phyloP scores from a whole-genome alignment of 192 early-diverging fungal species.

The Entomortierella chlamydospora region DNA sequence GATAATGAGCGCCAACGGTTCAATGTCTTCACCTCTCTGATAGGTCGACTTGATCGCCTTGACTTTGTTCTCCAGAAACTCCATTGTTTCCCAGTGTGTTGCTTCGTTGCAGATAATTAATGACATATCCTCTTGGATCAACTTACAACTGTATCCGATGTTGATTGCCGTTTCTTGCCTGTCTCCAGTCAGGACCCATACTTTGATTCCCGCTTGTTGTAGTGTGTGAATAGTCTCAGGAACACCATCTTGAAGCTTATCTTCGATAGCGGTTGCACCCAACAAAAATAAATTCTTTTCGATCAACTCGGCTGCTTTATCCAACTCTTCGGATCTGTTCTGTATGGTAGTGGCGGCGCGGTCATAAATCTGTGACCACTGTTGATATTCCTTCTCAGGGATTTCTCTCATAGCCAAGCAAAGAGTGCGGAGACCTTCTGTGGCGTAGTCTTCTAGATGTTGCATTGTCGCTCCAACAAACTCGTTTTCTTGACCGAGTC shows the following conservation, averaged over 20 bases:
- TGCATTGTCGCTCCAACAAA: constrained; percentile 75
- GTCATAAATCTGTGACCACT: constrained; percentile 87
- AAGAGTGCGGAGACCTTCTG: constrained; percentile 94
- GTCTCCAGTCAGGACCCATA: constrained; percentile 99
- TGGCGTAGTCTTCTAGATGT: constrained; percentile 95
- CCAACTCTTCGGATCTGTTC: constrained; percentile 87
- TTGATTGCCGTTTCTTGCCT: constrained; percentile 99
- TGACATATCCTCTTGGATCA: constrained; percentile 96
- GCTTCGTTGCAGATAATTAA: constrained; percentile 93
- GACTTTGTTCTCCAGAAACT: constrained; percentile 90
- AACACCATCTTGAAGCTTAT: constrained; percentile 97
- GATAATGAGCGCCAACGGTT: constrained; percentile 90
- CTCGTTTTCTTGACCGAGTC: constrained; percentile 79
- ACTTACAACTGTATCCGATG: constrained; percentile 96
- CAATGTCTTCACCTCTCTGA: constrained; percentile 58
- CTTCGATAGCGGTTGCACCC: constrained; percentile 98
- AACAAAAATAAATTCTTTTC: constrained; percentile 92
- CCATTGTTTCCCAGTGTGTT: constrained; percentile 92
- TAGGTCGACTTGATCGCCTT: constrained; percentile 75
- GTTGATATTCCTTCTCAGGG: constrained; percentile 85
- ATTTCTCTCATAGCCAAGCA: constrained; percentile 96
- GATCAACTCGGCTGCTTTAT: constrained; percentile 94
- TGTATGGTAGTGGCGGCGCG: constrained; percentile 90
- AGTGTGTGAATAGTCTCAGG: constrained; percentile 97
- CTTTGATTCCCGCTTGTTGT: constrained; percentile 93